Evolutionary conservation across 2,329 filamentous ascomycete genomes (phyloP).

Genomic region (Aspergillus fischeri): DNA sequence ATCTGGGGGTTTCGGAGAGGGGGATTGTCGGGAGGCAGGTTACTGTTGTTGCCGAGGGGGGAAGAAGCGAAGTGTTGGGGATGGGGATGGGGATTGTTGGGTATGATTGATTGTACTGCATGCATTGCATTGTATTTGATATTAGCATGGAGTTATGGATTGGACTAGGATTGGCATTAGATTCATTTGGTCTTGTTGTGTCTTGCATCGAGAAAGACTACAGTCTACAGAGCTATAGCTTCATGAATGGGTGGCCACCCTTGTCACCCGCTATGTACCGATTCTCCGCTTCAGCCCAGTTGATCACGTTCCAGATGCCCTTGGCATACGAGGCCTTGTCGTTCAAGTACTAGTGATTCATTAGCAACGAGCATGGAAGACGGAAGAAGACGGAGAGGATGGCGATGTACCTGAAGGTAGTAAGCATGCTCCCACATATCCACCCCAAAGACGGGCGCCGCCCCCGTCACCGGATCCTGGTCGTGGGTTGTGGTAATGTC

Average conservation of each 20-base stretch:
- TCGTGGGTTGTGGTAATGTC: conserved; percentile 79
- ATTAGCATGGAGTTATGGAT: neutral
- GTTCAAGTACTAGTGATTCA: conserved; percentile 70
- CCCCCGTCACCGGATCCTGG: conserved; percentile 75
- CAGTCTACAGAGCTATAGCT: conserved; percentile 17
- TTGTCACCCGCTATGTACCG: conserved; percentile 42
- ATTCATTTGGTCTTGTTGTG: neutral
- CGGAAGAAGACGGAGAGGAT: neutral
- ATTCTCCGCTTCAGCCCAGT: conserved; percentile 82
- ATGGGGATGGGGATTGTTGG: conserved; percentile 33
- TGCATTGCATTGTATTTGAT: neutral
- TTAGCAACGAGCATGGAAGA: neutral
- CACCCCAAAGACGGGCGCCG: conserved; percentile 72
- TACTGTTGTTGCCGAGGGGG: conserved; percentile 21
- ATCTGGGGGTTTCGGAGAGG: conserved; percentile 31
- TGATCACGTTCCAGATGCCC: conserved; percentile 87
- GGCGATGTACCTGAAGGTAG: conserved; percentile 63
- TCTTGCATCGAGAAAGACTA: neutral
- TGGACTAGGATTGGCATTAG: too few relatives aligned
- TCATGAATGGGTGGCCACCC: conserved; percentile 3
- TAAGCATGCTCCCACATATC: conserved; percentile 97
- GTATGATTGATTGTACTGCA: conserved; percentile 23
- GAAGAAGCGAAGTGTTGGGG: conserved; percentile 12
- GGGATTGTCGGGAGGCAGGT: conserved; percentile 34
- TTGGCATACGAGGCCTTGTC: conserved; percentile 89